These are phyloP conservation scores for Physcia stellaris DNA, from an alignment of 495 filamentous ascomycete genomes.

Conservation along the genomic window DNA sequence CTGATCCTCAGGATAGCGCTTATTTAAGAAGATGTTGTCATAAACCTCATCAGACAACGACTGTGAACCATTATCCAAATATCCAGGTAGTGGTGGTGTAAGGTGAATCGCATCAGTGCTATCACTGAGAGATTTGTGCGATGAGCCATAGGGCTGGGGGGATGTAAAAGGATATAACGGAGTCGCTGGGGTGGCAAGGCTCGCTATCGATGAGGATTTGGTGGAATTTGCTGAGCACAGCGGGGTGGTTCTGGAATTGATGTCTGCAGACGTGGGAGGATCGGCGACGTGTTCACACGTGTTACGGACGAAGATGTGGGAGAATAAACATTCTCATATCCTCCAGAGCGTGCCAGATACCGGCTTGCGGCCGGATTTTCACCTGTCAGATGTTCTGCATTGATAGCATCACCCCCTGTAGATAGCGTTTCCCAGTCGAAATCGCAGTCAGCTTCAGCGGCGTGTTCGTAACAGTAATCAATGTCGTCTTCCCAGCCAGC, in stretches of 20 bases:
- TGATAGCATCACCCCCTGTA: slow-evolving; percentile 18
- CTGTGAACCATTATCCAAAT: slow-evolving; percentile 17
- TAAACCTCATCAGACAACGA: slow-evolving; percentile 31
- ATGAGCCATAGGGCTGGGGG: slow-evolving; percentile 3
- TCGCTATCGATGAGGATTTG: slow-evolving; percentile 22
- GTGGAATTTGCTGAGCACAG: slow-evolving; percentile 20
- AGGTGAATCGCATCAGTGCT: slow-evolving; percentile 18
- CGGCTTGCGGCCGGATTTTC: not conserved
- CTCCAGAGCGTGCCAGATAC: not conserved
- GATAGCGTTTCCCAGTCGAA: slow-evolving; percentile 65
- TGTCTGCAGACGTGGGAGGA: slow-evolving; percentile 8
- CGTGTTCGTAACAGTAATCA: slow-evolving; percentile 87
- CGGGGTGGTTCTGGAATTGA: slow-evolving; percentile 27
- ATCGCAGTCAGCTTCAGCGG: slow-evolving; percentile 77
- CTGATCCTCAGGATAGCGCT: slow-evolving; percentile 32
- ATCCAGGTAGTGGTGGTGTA: slow-evolving; percentile 19
- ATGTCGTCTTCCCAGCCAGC: slow-evolving; percentile 79
- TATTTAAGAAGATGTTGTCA: slow-evolving; percentile 32
- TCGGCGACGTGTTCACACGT: slow-evolving; percentile 10
- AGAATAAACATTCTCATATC: not conserved
- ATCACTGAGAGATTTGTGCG: slow-evolving; percentile 24
- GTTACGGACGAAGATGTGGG: not conserved
- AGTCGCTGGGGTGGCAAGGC: slow-evolving; percentile 23
- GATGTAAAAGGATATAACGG: slow-evolving; percentile 15
- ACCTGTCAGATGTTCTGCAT: not conserved